A percentile compares a stretch with the other conserved stretches of the same genome.
Conservation (phyloP, 2,329 filamentous ascomycete genomes). For the Fusarium oxysporum region DNA sequence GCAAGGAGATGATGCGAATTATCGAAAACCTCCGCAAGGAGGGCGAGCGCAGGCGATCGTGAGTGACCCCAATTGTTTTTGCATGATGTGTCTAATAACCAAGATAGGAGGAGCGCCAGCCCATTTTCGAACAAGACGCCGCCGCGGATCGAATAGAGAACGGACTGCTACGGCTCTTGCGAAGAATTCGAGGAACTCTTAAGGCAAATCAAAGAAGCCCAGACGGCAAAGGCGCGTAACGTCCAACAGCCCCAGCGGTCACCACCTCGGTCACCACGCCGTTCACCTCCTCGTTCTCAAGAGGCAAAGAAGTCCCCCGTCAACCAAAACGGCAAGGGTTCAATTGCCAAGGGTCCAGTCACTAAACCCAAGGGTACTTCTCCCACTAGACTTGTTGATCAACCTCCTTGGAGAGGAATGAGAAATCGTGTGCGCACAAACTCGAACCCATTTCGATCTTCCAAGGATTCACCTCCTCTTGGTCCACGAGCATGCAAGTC, state of each 20-base stretch:
- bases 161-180: constrained; percentile 49
- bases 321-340: background rate
- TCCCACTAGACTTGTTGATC: background rate
- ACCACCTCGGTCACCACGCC: background rate
- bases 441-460: background rate
- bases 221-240: background rate
- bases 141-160: constrained; percentile 57
- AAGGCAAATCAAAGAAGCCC: constrained; percentile 13
- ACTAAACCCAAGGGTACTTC: background rate
- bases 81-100: constrained; percentile 29
- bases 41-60: constrained; percentile 85
- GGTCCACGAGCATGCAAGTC: background rate
- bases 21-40: constrained; percentile 90
- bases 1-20: constrained; percentile 91
- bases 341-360: background rate
- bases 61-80: constrained; percentile 53
- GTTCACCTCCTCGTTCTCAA: background rate
- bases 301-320: background rate
- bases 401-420: constrained; percentile 30
- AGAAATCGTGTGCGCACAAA: constrained; percentile 10
- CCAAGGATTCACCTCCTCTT: background rate
- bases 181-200: constrained; percentile 46
- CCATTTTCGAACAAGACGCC: constrained; percentile 55
- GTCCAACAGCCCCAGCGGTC: background rate
- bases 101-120: constrained; percentile 53